Evolutionary conservation across 129 eudicot genomes (phyloP).

Genomic region (Sambucus nigra): DNA sequence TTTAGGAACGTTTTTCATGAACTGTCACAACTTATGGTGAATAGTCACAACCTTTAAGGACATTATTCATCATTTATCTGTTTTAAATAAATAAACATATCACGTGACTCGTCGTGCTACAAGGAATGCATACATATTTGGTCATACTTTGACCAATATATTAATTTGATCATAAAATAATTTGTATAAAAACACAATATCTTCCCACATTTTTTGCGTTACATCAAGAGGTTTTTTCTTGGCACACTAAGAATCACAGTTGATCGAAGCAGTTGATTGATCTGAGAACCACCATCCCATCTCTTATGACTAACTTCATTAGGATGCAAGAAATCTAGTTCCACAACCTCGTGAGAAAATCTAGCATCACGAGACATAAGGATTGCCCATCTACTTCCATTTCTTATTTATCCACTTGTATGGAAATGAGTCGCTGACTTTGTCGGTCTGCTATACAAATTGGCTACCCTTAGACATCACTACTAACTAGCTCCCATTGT

Average conservation of each 20-base stretch:
- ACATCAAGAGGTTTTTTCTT: constrained; percentile 59
- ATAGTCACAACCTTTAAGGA: too few species aligned
- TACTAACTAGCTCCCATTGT: constrained; percentile 66
- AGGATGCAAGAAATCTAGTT: constrained; percentile 76
- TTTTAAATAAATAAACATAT: too few species aligned
- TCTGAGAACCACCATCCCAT: constrained; percentile 83
- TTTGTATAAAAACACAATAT: too few species aligned
- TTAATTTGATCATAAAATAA: too few species aligned
- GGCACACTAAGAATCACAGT: constrained; percentile 72
- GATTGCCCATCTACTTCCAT: constrained; percentile 78
- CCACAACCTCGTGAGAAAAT: constrained; percentile 78
- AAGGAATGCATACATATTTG: too few species aligned
- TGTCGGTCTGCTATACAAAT: constrained; percentile 66
- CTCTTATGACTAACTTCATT: constrained; percentile 86
- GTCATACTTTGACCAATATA: too few species aligned
- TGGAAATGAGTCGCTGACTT: constrained; percentile 82
- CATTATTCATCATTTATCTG: too few species aligned
- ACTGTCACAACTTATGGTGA: too few species aligned
- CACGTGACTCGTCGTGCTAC: too few species aligned
- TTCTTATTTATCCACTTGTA: constrained; percentile 86
- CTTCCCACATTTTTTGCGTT: too few species aligned
- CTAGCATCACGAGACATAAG: constrained; percentile 89
- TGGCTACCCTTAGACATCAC: constrained; percentile 84
- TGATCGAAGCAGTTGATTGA: constrained; percentile 77
- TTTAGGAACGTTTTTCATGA: too few species aligned